Percentiles rank a stretch among this genome's conserved stretches.
phyloP scores from a whole-genome alignment of 1,284 basidiomycete genomes.

The Ceratobasidium sp. region DNA sequence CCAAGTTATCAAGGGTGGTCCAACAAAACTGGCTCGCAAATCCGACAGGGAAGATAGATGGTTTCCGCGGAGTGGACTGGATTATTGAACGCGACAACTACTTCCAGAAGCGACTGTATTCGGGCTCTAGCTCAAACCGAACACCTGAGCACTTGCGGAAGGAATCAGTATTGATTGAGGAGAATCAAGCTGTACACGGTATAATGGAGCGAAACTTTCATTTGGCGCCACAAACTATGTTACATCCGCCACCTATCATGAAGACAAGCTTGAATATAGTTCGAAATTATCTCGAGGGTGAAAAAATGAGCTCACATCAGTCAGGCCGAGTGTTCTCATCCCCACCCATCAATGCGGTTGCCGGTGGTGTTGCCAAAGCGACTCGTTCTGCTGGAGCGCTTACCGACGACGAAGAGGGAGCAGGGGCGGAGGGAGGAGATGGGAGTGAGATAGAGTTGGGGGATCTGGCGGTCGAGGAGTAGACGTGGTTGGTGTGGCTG shows the following conservation, averaged over 20 bases:
- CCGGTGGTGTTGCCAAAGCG: not conserved
- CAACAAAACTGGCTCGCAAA: conserved; percentile 54
- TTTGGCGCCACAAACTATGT: not conserved
- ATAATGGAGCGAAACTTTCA: conserved; percentile 8
- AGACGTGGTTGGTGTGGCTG: not conserved
- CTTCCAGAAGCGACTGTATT: conserved; percentile 51
- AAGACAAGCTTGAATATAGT: not conserved
- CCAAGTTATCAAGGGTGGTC: conserved; percentile 46
- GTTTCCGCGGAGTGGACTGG: conserved; percentile 56
- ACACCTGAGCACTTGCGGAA: not conserved
- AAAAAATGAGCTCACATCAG: conserved; percentile 21
- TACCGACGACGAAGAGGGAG: not conserved
- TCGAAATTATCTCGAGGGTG: not conserved
- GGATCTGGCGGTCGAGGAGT: not conserved
- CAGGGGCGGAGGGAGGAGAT: not conserved
- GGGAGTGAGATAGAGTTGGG: not conserved
- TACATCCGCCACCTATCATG: conserved; percentile 18
- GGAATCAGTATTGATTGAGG: conserved; percentile 4
- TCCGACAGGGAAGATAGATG: conserved; percentile 52
- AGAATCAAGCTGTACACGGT: not conserved
- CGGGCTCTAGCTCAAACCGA: not conserved
- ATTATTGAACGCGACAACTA: conserved; percentile 54
- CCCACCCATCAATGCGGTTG: conserved; percentile 1
- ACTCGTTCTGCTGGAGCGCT: too few species aligned
- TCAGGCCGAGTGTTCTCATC: not conserved